Evolutionary conservation across 176 grass and related monocot genomes (phyloP).

Genomic region (Rhynchospora pubera): DNA sequence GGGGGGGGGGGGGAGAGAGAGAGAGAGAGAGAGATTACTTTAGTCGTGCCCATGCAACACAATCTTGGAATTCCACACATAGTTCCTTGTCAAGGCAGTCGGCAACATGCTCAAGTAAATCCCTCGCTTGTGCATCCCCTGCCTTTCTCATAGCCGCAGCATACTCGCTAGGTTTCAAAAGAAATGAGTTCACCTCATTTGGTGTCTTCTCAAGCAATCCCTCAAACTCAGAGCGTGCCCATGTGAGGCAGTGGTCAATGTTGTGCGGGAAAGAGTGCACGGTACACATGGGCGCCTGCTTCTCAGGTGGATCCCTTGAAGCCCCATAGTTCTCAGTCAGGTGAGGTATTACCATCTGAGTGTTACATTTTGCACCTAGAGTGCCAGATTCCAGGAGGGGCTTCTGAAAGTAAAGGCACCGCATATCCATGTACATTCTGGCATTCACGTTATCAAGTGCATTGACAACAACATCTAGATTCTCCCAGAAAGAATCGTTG

Average conservation of each 20-base stretch:
- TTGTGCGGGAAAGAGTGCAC: slow-evolving; percentile 72
- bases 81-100: slow-evolving; percentile 56
- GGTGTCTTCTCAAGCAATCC: slow-evolving; percentile 67
- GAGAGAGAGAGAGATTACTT: slow-evolving; percentile 48
- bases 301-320: slow-evolving; percentile 65
- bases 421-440: slow-evolving; percentile 71
- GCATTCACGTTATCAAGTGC: slow-evolving; percentile 71
- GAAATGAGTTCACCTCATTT: slow-evolving; percentile 68
- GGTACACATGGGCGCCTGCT: slow-evolving; percentile 72
- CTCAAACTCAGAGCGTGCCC: slow-evolving; percentile 77
- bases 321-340: slow-evolving; percentile 79
- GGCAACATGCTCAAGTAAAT: slow-evolving; percentile 40
- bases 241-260: slow-evolving; percentile 70
- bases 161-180: slow-evolving; percentile 52
- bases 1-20: no score
- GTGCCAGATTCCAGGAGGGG: slow-evolving; percentile 78
- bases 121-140: slow-evolving; percentile 69
- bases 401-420: slow-evolving; percentile 82
- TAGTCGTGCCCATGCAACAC: slow-evolving; percentile 57
- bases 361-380: slow-evolving; percentile 59
- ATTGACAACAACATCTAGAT: slow-evolving; percentile 55
- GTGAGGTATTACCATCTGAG: slow-evolving; percentile 74
- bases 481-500: slow-evolving; percentile 68
- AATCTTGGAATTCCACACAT: slow-evolving; percentile 60
- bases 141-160: slow-evolving; percentile 52